Evolutionary conservation across 176 grass and related monocot genomes (phyloP).

Genomic region (barley (Hordeum vulgare)): MorexV3_pseudomolecules_assembly NC_058520.1:560037606-560038105

Average conservation of each 20-base stretch:
- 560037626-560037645: not conserved
- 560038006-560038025: not conserved
- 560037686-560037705: no score
- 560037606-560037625: not conserved
- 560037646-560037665: not conserved
- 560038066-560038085: constrained; percentile 89
- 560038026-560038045: not conserved
- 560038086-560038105: constrained; percentile 90
- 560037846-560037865: not conserved
- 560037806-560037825: not conserved
- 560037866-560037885: not conserved
- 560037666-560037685: no score
- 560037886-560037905: not conserved
- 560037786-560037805: not conserved
- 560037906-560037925: not conserved
- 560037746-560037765: not conserved
- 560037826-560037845: not conserved
- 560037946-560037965: not conserved
- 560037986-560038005: constrained; percentile 5
- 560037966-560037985: not conserved
- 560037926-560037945: not conserved
- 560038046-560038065: constrained; percentile 31
- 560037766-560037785: not conserved
- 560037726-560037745: not conserved
- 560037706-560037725: no score